These are phyloP conservation scores for Ganoderma boninense DNA, from an alignment of 1,284 basidiomycete genomes.

Conservation along the genomic window DNA sequence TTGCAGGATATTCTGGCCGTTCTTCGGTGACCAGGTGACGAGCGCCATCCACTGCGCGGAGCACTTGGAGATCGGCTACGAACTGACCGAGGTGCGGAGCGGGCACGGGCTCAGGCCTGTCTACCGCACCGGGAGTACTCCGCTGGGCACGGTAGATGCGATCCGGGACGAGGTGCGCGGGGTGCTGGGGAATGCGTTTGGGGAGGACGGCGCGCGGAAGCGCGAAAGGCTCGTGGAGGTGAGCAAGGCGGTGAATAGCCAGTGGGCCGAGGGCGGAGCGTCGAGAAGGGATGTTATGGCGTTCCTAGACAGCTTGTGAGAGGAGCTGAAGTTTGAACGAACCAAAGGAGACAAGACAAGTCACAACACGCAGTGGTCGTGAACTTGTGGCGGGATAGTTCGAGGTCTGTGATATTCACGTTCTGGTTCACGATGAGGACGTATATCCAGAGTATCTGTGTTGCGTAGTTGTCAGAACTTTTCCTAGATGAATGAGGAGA, in stretches of 20 bases:
- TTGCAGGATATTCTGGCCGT: slow-evolving; percentile 34
- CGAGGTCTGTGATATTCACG: too few species aligned
- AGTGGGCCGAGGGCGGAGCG: slow-evolving; percentile 26
- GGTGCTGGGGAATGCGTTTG: slow-evolving; percentile 32
- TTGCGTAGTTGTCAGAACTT: too few species aligned
- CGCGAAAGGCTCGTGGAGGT: slow-evolving; percentile 27
- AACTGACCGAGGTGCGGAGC: slow-evolving; percentile 39
- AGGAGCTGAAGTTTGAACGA: too few species aligned
- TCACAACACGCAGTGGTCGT: too few species aligned
- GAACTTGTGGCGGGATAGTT: too few species aligned
- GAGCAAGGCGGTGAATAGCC: slow-evolving; percentile 10
- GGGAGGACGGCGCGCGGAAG: slow-evolving; percentile 31
- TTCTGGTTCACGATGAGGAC: too few species aligned
- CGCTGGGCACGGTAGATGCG: slow-evolving; percentile 34
- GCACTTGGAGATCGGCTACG: slow-evolving; percentile 34
- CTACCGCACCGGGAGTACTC: slow-evolving; percentile 29
- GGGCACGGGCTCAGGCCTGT: slow-evolving; percentile 35
- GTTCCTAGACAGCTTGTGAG: slow-evolving; percentile 18
- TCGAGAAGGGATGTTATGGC: slow-evolving; percentile 18
- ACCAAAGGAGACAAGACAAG: too few species aligned
- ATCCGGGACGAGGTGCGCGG: slow-evolving; percentile 27
- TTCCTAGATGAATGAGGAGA: too few species aligned
- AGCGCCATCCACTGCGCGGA: slow-evolving; percentile 33
- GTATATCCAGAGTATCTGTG: too few species aligned
- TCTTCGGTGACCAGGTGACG: slow-evolving; percentile 35